Evolutionary conservation across 2,329 filamentous ascomycete species (phyloP).

Genomic region (Cordyceps pruinosa): DNA sequence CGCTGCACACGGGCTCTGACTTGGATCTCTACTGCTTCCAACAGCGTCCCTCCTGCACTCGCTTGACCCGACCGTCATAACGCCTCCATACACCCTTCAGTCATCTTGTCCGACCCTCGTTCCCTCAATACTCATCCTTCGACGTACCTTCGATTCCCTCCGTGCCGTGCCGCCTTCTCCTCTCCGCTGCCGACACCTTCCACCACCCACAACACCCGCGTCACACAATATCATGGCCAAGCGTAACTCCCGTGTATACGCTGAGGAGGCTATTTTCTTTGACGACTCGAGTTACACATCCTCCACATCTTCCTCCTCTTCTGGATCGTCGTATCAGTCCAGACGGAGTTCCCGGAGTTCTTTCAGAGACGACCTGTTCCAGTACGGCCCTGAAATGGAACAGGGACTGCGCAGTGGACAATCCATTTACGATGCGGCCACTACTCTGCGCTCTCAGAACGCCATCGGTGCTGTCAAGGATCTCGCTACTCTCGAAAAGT

Average conservation of each 20-base stretch:
- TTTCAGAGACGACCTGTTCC: slow-evolving; percentile 22
- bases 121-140: not conserved
- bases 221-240: slow-evolving; percentile 18
- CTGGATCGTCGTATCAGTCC: slow-evolving; percentile 20
- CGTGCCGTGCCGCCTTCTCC: not conserved
- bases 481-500: slow-evolving; percentile 1
- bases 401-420: slow-evolving; percentile 15
- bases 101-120: not conserved
- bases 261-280: slow-evolving; percentile 16
- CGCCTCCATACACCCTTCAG: not conserved
- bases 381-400: slow-evolving; percentile 18
- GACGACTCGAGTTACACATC: slow-evolving; percentile 13
- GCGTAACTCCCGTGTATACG: slow-evolving; percentile 19
- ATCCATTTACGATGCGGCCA: not conserved
- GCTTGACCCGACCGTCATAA: not conserved
- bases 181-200: not conserved
- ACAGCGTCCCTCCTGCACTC: not conserved
- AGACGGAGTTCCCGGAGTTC: slow-evolving; percentile 25
- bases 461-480: not conserved
- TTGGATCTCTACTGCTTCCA: slow-evolving; percentile 4
- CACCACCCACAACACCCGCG: not conserved
- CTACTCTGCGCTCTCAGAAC: not conserved
- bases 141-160: not conserved
- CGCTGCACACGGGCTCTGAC: slow-evolving; percentile 11
- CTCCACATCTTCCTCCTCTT: slow-evolving; percentile 1